Percentiles rank a stretch among this genome's conserved stretches.
Evolutionary conservation across 2,329 filamentous ascomycete species (phyloP).

Genomic region (Celoporthe dispersa): DNA sequence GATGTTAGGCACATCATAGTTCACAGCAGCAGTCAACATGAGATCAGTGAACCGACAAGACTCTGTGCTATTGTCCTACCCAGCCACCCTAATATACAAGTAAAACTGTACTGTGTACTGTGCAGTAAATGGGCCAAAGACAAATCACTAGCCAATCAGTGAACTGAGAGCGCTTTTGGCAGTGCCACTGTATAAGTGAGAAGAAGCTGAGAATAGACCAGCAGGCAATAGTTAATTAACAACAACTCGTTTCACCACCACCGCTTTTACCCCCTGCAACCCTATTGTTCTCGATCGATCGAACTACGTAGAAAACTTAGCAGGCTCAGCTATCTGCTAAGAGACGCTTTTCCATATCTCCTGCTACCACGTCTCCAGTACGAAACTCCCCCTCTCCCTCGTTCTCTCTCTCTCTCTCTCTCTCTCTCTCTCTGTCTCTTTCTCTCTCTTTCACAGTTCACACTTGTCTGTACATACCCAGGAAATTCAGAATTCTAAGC

Average conservation of each 20-base stretch:
- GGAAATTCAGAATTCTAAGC: not conserved
- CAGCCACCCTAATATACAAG: not conserved
- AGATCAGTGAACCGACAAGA: not conserved
- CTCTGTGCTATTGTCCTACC: not conserved
- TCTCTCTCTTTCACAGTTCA: not conserved
- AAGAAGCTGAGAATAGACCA: not conserved
- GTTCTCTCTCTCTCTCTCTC: too few species aligned
- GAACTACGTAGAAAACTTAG: not conserved
- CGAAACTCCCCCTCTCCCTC: too few species aligned
- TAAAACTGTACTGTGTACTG: not conserved
- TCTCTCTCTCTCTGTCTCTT: too few species aligned
- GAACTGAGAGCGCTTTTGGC: not conserved
- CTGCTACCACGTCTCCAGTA: not conserved
- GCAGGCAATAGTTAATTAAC: not conserved
- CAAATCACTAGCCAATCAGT: not conserved
- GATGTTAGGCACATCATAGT: too few species aligned
- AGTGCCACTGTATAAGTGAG: not conserved
- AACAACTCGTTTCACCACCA: not conserved
- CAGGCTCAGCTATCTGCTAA: not conserved
- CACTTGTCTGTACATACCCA: not conserved
- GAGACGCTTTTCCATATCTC: not conserved
- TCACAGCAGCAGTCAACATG: not conserved
- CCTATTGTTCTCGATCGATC: not conserved
- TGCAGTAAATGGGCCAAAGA: not conserved
- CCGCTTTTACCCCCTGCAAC: not conserved